Conservation (phyloP, 306 rosid genomes). For the Hylodesmum podocarpum region DNA sequence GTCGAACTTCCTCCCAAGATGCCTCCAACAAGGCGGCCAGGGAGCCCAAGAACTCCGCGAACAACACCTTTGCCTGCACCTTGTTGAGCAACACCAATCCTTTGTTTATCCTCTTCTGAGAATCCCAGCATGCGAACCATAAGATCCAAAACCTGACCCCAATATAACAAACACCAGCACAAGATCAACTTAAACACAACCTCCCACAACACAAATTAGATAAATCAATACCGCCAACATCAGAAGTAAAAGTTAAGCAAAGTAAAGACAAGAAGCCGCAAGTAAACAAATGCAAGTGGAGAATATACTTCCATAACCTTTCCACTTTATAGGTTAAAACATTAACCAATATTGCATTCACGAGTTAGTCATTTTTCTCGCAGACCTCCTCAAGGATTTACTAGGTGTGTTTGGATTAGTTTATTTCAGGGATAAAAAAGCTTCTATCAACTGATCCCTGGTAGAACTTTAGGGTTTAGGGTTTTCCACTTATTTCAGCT, state of each 20-base stretch:
- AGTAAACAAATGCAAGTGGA: neutral
- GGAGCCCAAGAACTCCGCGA: constrained; percentile 75
- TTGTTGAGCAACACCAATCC: constrained; percentile 73
- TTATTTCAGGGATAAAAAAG: neutral
- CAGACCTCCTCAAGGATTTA: neutral
- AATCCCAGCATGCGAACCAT: constrained; percentile 91
- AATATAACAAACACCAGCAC: constrained; percentile 14
- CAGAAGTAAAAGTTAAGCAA: constrained; percentile 1
- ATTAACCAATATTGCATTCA: neutral
- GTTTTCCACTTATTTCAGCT: neutral
- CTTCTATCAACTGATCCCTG: neutral
- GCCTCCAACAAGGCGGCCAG: constrained; percentile 88
- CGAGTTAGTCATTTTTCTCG: neutral
- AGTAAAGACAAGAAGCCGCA: neutral
- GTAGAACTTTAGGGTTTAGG: neutral
- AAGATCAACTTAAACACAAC: neutral
- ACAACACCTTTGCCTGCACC: constrained; percentile 79
- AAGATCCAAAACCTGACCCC: constrained; percentile 73
- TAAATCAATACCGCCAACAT: constrained; percentile 13
- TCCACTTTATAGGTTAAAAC: neutral
- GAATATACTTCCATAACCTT: neutral
- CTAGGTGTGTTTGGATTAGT: neutral
- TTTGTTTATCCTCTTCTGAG: constrained; percentile 76
- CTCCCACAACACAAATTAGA: neutral
- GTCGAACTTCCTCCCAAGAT: constrained; percentile 66